Evolutionary conservation across 2,329 filamentous ascomycete species (phyloP).

Genomic region (Monascus ruber): DNA sequence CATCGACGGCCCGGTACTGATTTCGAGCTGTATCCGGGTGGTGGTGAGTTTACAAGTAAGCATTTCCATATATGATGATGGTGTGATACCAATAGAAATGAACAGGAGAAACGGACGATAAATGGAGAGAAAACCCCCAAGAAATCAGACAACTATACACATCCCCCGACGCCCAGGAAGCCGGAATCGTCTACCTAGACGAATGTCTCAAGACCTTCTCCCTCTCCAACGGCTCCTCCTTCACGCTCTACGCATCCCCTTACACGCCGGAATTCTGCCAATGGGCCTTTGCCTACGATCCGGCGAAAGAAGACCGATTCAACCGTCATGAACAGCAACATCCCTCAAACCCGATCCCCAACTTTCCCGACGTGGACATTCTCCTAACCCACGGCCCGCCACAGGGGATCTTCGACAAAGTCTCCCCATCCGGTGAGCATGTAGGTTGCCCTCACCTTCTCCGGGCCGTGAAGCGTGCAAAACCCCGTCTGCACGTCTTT

Average conservation of each 20-base stretch:
- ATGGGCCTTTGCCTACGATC: conserved; percentile 45
- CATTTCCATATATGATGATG: background rate
- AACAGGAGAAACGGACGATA: conserved; percentile 8
- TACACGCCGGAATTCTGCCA: conserved; percentile 46
- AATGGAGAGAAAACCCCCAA: conserved; percentile 7
- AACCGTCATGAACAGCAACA: conserved; percentile 26
- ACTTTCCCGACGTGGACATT: conserved; percentile 40
- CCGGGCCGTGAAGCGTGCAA: conserved; percentile 38
- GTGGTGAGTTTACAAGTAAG: conserved; percentile 9
- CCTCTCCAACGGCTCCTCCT: conserved; percentile 35
- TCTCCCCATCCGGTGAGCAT: conserved; percentile 14
- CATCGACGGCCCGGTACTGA: conserved; percentile 15
- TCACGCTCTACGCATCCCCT: conserved; percentile 41
- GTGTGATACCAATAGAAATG: too few species aligned
- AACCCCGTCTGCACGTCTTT: conserved; percentile 48
- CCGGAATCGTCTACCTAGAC: conserved; percentile 45
- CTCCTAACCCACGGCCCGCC: conserved; percentile 54
- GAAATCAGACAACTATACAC: conserved; percentile 37
- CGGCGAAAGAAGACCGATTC: conserved; percentile 40
- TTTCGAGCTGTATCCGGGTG: conserved; percentile 9
- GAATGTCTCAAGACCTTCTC: conserved; percentile 40
- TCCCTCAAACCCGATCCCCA: conserved; percentile 30
- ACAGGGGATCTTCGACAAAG: conserved; percentile 37
- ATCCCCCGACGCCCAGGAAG: conserved; percentile 29
- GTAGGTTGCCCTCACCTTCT: conserved; percentile 48